These are phyloP conservation scores for Termitomyces sp. DNA, from an alignment of 768 basidiomycete genomes.

Conservation along the genomic window DNA sequence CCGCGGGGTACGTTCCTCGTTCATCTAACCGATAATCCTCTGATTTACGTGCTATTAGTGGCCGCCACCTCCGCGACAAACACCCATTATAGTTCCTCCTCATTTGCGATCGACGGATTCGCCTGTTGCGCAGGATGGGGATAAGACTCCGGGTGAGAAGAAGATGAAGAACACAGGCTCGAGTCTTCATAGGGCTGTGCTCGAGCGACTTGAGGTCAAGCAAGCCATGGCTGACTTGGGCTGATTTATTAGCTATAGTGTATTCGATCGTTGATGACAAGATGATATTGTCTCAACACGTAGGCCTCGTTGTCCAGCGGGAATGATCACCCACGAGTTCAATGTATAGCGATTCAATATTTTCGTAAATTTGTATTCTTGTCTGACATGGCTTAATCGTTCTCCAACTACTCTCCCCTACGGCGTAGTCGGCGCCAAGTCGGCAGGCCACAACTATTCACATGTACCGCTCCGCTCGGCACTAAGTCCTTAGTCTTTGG, in stretches of 20 bases:
- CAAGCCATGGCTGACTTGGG: constrained; percentile 53
- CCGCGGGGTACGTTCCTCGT: constrained; percentile 53
- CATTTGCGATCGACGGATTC: constrained; percentile 30
- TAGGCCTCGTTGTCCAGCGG: too few species aligned
- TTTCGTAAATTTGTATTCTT: constrained; percentile 9
- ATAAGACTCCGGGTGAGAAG: constrained; percentile 6
- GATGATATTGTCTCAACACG: too few species aligned
- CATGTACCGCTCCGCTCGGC: too few species aligned
- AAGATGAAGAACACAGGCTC: constrained; percentile 28
- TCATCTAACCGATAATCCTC: neutral
- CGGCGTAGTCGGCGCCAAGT: too few species aligned
- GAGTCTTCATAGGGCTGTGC: constrained; percentile 66
- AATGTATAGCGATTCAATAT: constrained; percentile 26
- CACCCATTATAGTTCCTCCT: constrained; percentile 73
- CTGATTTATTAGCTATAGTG: neutral
- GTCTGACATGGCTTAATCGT: neutral
- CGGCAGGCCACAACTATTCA: too few species aligned
- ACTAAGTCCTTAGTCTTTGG: too few species aligned
- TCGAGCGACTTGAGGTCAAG: constrained; percentile 72
- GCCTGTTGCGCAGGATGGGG: neutral
- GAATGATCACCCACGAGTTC: neutral
- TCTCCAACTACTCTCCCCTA: neutral
- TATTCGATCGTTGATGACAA: too few species aligned
- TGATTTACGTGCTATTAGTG: constrained; percentile 39
- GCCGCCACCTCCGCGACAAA: constrained; percentile 77